Evolutionary conservation across 495 filamentous ascomycete genomes (phyloP), one percentile per base, ranked within the genome.

Genomic region (Hypoxylon subgilvum): DNA sequence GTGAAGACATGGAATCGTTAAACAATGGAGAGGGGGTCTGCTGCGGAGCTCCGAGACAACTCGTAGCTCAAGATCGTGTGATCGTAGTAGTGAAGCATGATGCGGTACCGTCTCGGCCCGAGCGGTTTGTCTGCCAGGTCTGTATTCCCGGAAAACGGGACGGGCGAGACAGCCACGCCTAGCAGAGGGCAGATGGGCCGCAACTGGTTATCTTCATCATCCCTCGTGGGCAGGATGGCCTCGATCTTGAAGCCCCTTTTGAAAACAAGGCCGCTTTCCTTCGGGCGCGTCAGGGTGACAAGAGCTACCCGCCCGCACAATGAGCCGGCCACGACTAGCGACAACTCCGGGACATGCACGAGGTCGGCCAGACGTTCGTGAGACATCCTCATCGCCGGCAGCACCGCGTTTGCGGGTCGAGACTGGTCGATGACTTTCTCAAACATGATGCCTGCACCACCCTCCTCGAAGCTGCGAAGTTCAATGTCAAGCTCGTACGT

Each of bases 11-110:
- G 10, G 25, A 18, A 0, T 32, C 31, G 12, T 62, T 36, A 71
- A 41, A 59, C 14, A 22, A 69, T 57, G 10, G 62, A 35, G 27
- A 70, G 36, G 10, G 56, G 31, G 18, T 61, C 67, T 32, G 39
- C 39, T 34, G 39, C 42, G 47, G 61, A 56, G 30, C 66, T 65
- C 16, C 73, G 63, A 18, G 71, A 68, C 18, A 97, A 73, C 66
- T 96, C 89, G 72, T 97, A 97, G 65, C 82, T 89, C 68, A 96
- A 72, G 12, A 97, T 80, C 0, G 83, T 84, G 57, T 90, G 86
- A 71, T 96, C 84, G 59, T 78, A 76, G 72, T 88, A 97, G 22
- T 85, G 81, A 62, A 96, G 72, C 52, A 96, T 73, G 31, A 97
- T 61, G 21, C 93, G 75, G 71, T 88, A 95, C 36, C 81, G 73